phyloP scores from a whole-genome alignment of 148 eudicot genomes.

The Spergularia bocconei region DNA sequence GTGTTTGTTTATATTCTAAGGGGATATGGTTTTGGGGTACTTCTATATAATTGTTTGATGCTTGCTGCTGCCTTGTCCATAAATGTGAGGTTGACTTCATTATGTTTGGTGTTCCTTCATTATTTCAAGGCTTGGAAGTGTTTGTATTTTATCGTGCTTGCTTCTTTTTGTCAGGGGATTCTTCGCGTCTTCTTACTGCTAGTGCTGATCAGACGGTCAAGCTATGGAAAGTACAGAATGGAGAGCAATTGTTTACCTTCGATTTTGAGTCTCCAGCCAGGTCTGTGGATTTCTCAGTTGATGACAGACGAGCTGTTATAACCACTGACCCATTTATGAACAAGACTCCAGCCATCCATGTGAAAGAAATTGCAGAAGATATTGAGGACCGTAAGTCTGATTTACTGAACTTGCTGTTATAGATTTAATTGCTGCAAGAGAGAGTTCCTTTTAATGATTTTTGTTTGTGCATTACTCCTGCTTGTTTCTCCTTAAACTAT shows the following conservation, averaged over 20 bases:
- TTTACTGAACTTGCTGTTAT: not conserved
- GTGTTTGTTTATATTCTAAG: no score
- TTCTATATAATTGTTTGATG: no score
- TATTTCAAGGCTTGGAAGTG: no score
- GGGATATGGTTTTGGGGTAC: no score
- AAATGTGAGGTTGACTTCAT: not conserved
- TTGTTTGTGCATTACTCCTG: not conserved
- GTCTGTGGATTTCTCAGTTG: slow-evolving; percentile 72
- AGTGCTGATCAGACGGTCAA: slow-evolving; percentile 95
- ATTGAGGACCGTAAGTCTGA: slow-evolving; percentile 59
- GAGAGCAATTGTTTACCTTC: slow-evolving; percentile 58
- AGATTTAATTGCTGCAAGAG: not conserved
- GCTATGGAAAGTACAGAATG: slow-evolving; percentile 79
- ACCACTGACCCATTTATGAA: slow-evolving; percentile 91
- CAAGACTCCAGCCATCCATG: slow-evolving; percentile 74
- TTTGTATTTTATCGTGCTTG: no score
- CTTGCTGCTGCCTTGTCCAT: no score
- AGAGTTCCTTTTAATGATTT: no score
- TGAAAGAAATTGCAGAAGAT: slow-evolving; percentile 67
- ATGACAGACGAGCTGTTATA: slow-evolving; percentile 76
- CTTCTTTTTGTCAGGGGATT: slow-evolving; percentile 56
- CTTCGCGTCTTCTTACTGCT: slow-evolving; percentile 71
- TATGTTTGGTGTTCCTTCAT: not conserved
- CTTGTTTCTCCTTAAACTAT: no score
- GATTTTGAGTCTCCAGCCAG: slow-evolving; percentile 79